Conservation (phyloP, 2,329 filamentous ascomycete genomes). For the Cephalotrichum gorgonifer region DNA sequence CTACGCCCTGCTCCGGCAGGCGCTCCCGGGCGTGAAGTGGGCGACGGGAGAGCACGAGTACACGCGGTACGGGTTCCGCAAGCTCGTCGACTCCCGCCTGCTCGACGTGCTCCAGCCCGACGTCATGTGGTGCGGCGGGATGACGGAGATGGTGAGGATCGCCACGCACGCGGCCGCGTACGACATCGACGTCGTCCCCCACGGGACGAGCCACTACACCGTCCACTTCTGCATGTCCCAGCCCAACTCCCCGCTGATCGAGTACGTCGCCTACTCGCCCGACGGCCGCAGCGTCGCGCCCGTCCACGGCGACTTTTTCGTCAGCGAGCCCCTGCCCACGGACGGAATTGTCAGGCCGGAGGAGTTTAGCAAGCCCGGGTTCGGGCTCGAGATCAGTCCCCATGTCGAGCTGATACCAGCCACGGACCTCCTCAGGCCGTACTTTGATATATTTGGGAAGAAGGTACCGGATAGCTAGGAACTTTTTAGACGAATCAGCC, state of each 20-base stretch:
- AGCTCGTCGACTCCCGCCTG: slow-evolving; percentile 83
- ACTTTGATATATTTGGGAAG: too few relatives aligned
- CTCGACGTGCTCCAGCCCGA: slow-evolving; percentile 92
- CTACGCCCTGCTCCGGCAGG: slow-evolving; percentile 80
- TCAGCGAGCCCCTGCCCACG: slow-evolving; percentile 79
- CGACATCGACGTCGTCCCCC: slow-evolving; percentile 93
- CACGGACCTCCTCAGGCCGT: too few relatives aligned
- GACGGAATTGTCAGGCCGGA: slow-evolving; percentile 72
- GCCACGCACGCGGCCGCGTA: slow-evolving; percentile 83
- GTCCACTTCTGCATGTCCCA: slow-evolving; percentile 95
- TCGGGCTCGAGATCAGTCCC: slow-evolving; percentile 80
- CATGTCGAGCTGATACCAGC: too few relatives aligned
- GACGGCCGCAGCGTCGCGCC: slow-evolving; percentile 84
- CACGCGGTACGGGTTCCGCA: slow-evolving; percentile 87
- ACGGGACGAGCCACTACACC: slow-evolving; percentile 86
- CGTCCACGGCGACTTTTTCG: slow-evolving; percentile 84
- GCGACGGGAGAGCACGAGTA: slow-evolving; percentile 98
- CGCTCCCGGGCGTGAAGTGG: slow-evolving; percentile 84
- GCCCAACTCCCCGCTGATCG: slow-evolving; percentile 87
- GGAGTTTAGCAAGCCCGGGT: slow-evolving; percentile 79
- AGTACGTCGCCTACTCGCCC: slow-evolving; percentile 87
- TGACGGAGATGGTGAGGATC: slow-evolving; percentile 87
- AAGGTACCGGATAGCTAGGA: too few relatives aligned
- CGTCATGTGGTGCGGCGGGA: slow-evolving; percentile 92
- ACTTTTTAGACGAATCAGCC: too few relatives aligned